These are phyloP conservation scores for Coemansia sp. DNA, from an alignment of 192 early-diverging fungal genomes.

Conservation along the genomic window DNA sequence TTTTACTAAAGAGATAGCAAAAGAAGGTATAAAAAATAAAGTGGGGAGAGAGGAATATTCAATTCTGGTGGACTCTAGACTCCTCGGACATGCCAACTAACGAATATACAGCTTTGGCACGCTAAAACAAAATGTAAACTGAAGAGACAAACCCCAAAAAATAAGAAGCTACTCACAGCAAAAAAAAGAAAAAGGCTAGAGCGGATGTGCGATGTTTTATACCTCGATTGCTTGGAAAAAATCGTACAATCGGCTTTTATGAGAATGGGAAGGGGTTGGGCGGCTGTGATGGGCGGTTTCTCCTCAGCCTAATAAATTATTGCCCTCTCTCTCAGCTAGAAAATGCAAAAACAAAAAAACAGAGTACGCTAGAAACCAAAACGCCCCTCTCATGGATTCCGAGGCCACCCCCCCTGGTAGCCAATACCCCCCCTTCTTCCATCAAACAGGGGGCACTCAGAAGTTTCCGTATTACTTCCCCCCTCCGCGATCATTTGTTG, in stretches of 20 bases:
- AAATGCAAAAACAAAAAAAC: conserved; percentile 8
- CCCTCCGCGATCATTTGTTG: background rate
- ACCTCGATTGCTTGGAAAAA: conserved; percentile 13
- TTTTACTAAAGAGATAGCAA: background rate
- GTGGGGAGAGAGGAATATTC: background rate
- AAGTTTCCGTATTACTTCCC: conserved; percentile 4
- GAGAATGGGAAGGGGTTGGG: background rate
- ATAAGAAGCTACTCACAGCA: conserved; percentile 2
- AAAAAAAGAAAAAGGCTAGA: conserved; percentile 3
- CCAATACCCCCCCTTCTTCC: background rate
- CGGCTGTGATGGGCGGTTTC: conserved; percentile 11
- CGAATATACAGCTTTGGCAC: background rate
- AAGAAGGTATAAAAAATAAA: conserved; percentile 1
- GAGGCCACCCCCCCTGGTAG: conserved; percentile 4
- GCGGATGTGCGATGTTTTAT: conserved; percentile 27
- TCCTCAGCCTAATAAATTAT: conserved; percentile 1
- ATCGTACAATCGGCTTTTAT: conserved; percentile 3
- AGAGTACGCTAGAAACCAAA: conserved; percentile 21
- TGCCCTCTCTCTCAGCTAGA: background rate
- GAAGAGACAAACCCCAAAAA: conserved; percentile 5
- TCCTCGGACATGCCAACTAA: conserved; percentile 1
- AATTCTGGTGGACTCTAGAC: background rate
- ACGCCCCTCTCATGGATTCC: conserved; percentile 29
- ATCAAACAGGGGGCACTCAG: conserved; percentile 1
- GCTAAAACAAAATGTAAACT: conserved; percentile 2